Percentiles rank a stretch among this genome's conserved stretches.
Conservation (phyloP, 208 protist species). For the Tritrichomonas musculus region DNA sequence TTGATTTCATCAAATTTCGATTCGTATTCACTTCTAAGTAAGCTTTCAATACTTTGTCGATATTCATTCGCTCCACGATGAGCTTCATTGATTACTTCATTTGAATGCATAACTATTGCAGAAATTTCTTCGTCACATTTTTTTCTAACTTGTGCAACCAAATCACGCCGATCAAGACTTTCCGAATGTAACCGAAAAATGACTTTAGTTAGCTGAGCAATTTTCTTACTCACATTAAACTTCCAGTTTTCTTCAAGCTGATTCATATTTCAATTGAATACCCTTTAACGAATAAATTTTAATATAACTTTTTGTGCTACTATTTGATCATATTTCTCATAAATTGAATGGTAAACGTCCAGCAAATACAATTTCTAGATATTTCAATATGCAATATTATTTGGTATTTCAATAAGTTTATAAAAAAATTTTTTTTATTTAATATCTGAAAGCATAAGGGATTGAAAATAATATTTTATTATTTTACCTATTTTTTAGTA, state of each 20-base stretch:
- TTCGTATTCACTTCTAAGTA: constrained; percentile 6
- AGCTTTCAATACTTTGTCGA: background rate
- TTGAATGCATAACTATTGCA: background rate
- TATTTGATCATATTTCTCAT: too few relatives aligned
- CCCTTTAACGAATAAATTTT: too few relatives aligned
- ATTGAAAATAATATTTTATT: too few relatives aligned
- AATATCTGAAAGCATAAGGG: too few relatives aligned
- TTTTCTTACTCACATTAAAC: constrained; percentile 14
- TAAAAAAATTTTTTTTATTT: too few relatives aligned
- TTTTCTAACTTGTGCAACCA: background rate
- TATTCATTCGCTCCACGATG: background rate
- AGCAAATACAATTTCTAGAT: too few relatives aligned
- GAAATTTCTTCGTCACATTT: background rate
- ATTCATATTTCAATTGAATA: too few relatives aligned
- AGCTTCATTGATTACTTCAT: background rate
- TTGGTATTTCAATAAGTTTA: too few relatives aligned
- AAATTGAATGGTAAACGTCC: too few relatives aligned
- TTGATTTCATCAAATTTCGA: background rate
- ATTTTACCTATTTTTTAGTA: too few relatives aligned
- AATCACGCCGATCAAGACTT: background rate
- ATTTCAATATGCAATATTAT: too few relatives aligned
- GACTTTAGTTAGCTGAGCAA: background rate
- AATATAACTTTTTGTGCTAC: too few relatives aligned
- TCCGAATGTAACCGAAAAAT: background rate
- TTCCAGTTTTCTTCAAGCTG: background rate